A percentile compares a stretch with the other conserved stretches of the same genome.
Conservation (phyloP, 2,329 filamentous ascomycete genomes). For the Fusarium armeniacum region DNA sequence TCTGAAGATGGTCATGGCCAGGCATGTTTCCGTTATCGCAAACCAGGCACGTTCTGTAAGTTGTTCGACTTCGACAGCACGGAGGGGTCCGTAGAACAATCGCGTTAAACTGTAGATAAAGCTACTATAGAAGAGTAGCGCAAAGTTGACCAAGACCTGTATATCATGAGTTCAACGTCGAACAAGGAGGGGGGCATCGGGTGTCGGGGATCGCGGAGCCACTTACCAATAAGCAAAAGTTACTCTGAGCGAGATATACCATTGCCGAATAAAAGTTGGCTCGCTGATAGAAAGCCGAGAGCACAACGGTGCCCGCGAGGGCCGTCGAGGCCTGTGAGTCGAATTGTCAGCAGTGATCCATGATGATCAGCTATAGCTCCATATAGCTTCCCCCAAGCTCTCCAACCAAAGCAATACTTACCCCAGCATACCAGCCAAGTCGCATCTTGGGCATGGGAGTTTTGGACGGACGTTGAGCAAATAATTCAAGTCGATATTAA, state of each 20-base stretch:
- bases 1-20: slow-evolving; percentile 98
- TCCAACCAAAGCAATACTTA: slow-evolving; percentile 57
- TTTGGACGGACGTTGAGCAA: slow-evolving; percentile 8
- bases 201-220: slow-evolving; percentile 9
- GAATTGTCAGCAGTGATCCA: slow-evolving; percentile 39
- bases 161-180: slow-evolving; percentile 23
- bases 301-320: slow-evolving; percentile 84
- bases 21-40: slow-evolving; percentile 93
- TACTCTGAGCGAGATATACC: slow-evolving; percentile 96
- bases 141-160: slow-evolving; percentile 91
- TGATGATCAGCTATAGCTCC: slow-evolving; percentile 42
- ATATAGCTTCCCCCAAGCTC: slow-evolving; percentile 44
- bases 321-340: slow-evolving; percentile 78
- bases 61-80: slow-evolving; percentile 95
- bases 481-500: slow-evolving; percentile 31
- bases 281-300: slow-evolving; percentile 93
- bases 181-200: slow-evolving; percentile 1
- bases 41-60: slow-evolving; percentile 99
- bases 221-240: slow-evolving; percentile 89
- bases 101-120: slow-evolving; percentile 90
- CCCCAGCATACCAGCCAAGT: slow-evolving; percentile 72
- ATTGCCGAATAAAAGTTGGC: slow-evolving; percentile 99
- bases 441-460: slow-evolving; percentile 65
- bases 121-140: slow-evolving; percentile 83
- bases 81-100: slow-evolving; percentile 89